Base-by-base conservation (phyloP, 306 rosid species). In the Hylodesmum podocarpum region DNA sequence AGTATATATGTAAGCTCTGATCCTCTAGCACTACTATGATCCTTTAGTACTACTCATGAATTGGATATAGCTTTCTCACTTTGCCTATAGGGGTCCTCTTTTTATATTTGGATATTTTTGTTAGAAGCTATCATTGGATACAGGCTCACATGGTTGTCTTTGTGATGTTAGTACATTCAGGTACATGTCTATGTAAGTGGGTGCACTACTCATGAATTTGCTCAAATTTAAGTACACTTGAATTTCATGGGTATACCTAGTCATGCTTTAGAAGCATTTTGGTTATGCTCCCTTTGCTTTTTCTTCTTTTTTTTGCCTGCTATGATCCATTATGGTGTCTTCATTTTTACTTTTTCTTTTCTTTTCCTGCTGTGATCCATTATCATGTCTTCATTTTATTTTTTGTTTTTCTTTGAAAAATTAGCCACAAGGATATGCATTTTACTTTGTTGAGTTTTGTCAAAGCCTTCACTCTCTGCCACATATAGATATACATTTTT, bases 121-220 rank as follows among this genome's bases (percentile, higher is more conserved):
- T 6, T 33, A 41, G 59, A 77, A 46, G 11, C 37, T 65, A 57
- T 34, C 4, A 44, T 77, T 5, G n/a, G 24, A 34, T 74, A 22
- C 25, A 41, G 4, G 62, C 59, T 59, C 53, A 73, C 80, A 78
- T 82, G 86, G 51, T 65, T 73, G 72, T 28, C 44, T 40, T 50
- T 46, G 57, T 46, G 43, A 66, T 78, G 37, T 37, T 15, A 61
- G 75, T 64, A 70, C 81, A 68, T 75, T 12, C 8, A 69, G 70
- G 74, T 81, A 64, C 79, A 22, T 77, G 85, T 77, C 76, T 62
- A 28, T 33, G 16, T 8, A 43, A 36, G 40, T 76, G 71, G 70
- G 82, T 54, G 24, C 79, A 77, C 21, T 54, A 0, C 70, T 73
- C 69, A 76, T 82, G 57, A 54, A 36, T 64, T 64, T 76, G 28